Evolutionary conservation across 345 rosid genomes (phyloP).

Genomic region (Citrus sp.): DNA sequence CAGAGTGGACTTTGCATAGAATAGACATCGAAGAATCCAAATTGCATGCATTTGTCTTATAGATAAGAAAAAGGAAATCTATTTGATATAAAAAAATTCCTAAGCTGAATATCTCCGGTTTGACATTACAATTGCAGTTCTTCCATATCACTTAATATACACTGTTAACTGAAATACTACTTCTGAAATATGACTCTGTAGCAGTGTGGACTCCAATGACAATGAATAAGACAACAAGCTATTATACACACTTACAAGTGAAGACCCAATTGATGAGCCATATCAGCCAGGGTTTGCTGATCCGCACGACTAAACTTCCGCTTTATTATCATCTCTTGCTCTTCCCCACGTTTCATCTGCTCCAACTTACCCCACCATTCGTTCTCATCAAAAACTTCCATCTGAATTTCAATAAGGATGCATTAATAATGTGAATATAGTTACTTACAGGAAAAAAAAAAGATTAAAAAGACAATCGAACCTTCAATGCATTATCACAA

Average conservation of each 20-base stretch:
- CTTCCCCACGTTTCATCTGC: conserved; percentile 58
- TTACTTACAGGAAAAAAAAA: not conserved
- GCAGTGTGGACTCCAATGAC: not conserved
- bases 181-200: conserved; percentile 1
- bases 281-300: conserved; percentile 64
- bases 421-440: not conserved
- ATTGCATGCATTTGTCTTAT: not conserved
- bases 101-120: not conserved
- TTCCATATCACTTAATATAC: not conserved
- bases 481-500: not conserved
- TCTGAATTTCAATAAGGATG: conserved; percentile 30
- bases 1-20: not conserved
- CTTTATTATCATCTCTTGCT: conserved; percentile 74
- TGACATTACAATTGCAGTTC: not conserved
- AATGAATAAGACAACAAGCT: not conserved
- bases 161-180: not conserved
- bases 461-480: not conserved
- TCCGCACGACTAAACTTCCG: conserved; percentile 64
- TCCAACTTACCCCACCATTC: conserved; percentile 90
- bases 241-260: conserved; percentile 65
- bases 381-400: conserved; percentile 78
- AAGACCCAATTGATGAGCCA: conserved; percentile 73
- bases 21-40: not conserved
- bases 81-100: not conserved
- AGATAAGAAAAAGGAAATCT: not conserved